Conservation (phyloP, 2,329 filamentous ascomycete genomes). For the Elsinoe fawcettii region DNA sequence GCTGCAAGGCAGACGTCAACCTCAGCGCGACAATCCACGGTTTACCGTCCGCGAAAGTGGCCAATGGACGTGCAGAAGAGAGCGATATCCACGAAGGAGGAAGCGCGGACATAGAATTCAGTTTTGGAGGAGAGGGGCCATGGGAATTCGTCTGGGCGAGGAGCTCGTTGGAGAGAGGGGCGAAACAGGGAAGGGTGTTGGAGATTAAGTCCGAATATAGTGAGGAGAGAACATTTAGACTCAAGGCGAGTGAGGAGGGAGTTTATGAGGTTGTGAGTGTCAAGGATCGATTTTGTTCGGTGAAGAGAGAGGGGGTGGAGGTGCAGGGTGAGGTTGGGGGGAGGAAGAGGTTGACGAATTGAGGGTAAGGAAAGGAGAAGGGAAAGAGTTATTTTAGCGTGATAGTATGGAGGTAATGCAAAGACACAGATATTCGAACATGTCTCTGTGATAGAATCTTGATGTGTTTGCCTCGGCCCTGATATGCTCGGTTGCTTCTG, state of each 20-base stretch:
- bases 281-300: conserved; percentile 86
- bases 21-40: conserved; percentile 81
- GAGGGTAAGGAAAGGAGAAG: conserved; percentile 19
- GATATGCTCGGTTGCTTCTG: too few species aligned
- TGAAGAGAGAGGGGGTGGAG: conserved; percentile 61
- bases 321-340: conserved; percentile 22
- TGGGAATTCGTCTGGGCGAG: conserved; percentile 98
- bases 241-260: conserved; percentile 84
- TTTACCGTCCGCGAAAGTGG: conserved; percentile 84
- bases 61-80: conserved; percentile 68
- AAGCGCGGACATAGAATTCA: conserved; percentile 85
- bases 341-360: conserved; percentile 30
- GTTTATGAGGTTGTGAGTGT: conserved; percentile 97
- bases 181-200: conserved; percentile 69
- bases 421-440: too few species aligned
- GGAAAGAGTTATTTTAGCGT: neutral
- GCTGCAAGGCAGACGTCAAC: conserved; percentile 73
- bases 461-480: too few species aligned
- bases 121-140: conserved; percentile 90
- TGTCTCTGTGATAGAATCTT: too few species aligned
- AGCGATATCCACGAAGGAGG: conserved; percentile 96
- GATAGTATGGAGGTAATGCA: neutral
- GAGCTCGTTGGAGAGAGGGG: conserved; percentile 73
- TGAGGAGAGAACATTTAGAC: conserved; percentile 69
- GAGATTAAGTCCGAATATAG: conserved; percentile 87